Conservation (phyloP, 805 yeast species). For the Ogataea siamensis region DNA sequence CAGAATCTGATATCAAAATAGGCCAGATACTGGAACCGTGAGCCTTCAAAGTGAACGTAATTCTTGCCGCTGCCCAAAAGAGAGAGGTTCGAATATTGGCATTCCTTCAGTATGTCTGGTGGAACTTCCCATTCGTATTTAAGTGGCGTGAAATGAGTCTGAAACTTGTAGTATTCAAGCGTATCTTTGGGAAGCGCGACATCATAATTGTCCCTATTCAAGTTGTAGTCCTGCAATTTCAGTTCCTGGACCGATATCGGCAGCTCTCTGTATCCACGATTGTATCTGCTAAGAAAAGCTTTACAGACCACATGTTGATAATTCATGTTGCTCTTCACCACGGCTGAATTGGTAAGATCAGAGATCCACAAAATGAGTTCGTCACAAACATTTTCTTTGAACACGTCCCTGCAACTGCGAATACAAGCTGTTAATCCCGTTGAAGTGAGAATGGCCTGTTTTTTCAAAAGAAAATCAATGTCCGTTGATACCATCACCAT, state of each 20-base stretch:
- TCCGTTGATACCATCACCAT: constrained; percentile 58
- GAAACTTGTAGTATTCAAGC: constrained; percentile 20
- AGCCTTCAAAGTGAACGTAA: constrained; percentile 35
- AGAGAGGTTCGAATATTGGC: constrained; percentile 42
- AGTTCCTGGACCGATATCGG: constrained; percentile 18
- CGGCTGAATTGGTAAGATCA: constrained; percentile 53
- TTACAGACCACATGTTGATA: constrained; percentile 52
- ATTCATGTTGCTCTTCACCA: constrained; percentile 47
- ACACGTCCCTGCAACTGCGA: constrained; percentile 62
- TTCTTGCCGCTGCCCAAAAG: constrained; percentile 4
- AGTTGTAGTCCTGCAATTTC: constrained; percentile 32
- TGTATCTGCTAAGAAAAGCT: constrained; percentile 64
- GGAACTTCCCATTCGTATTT: constrained; percentile 48
- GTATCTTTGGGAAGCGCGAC: constrained; percentile 25
- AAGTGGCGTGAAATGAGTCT: constrained; percentile 26
- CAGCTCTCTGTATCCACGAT: constrained; percentile 40
- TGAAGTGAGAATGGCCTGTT: constrained; percentile 54
- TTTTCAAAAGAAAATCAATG: constrained; percentile 46
- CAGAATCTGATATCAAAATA: constrained; percentile 72
- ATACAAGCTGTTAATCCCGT: constrained; percentile 70
- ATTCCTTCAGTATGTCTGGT: constrained; percentile 40
- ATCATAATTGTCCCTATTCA: constrained; percentile 32
- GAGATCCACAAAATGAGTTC: constrained; percentile 67
- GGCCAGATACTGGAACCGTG: constrained; percentile 57
- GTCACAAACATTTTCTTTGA: constrained; percentile 78